Evolutionary conservation across 441 rosid species (phyloP).

Genomic region (Populus hybrid): DNA sequence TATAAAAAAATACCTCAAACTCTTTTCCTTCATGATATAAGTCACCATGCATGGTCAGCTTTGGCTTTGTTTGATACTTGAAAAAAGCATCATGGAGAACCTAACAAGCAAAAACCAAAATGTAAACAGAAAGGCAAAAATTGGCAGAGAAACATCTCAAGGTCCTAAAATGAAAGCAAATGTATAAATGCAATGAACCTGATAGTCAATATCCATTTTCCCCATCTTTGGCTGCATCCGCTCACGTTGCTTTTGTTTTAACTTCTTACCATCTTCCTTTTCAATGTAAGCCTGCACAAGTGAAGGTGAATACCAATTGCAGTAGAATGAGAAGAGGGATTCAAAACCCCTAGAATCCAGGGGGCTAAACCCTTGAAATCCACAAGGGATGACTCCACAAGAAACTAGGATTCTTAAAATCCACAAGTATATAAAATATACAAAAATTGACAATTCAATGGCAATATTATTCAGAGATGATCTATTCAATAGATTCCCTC

Average conservation of each 20-base stretch:
- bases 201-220: conserved; percentile 99
- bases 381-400: not conserved
- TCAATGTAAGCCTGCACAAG: conserved; percentile 88
- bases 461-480: not conserved
- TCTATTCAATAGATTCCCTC: not conserved
- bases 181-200: conserved; percentile 43
- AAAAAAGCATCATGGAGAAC: conserved; percentile 99
- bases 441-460: not conserved
- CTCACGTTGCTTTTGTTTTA: conserved; percentile 98
- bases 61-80: conserved; percentile 97
- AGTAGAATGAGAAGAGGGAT: not conserved
- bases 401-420: not conserved
- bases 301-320: not conserved
- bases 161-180: conserved; percentile 3
- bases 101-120: conserved; percentile 32
- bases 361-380: not conserved
- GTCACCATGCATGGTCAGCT: conserved; percentile 86
- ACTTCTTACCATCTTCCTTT: conserved; percentile 92
- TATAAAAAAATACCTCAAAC: conserved; percentile 63
- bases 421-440: not conserved
- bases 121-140: not conserved
- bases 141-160: not conserved
- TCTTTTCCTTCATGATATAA: conserved; percentile 97
- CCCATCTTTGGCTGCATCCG: conserved; percentile 99
- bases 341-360: not conserved